Evolutionary conservation across 2,329 filamentous ascomycete species (phyloP), one percentile per base, ranked within the genome.

Genomic region (Xylariaceae sp.): DNA sequence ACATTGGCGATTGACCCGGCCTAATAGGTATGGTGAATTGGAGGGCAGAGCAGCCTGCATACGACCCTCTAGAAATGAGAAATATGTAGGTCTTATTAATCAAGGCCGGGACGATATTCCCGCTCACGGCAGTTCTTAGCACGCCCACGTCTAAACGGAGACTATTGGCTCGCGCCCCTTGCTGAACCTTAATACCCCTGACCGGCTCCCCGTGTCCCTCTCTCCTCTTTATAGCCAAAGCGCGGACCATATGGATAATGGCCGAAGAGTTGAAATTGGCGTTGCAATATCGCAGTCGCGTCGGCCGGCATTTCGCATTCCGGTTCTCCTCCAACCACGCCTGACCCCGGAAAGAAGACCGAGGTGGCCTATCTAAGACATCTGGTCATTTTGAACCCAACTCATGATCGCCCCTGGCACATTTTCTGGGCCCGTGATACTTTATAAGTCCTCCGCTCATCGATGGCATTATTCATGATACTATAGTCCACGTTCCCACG

Each of bases 211-310:
- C n/a, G 42, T 10, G 13, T 10, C 32, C 13, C 32, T 34, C 32
- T 34, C 10, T 10, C 32, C 13, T 34, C 9, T 12, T 34, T 15
- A 34, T 34, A 34, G 32, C 32, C n/a, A 48, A 36, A 26, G 30
- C 44, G 47, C 40, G 19, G 10, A 26, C 12, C 48, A 37, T n/a
- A 18, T 37, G 21, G 22, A n/a, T n/a, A n/a, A n/a, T n/a, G n/a
- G n/a, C n/a, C 19, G 10, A 12, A 21, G 36, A 16, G 34, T 39
- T 32, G 32, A 5, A 49, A 32, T 49, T 9, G 18, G 51, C 16
- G 43, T 57, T 54, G 34, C 55, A 54, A 49, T 47, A 39, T 49
- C 34, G 39, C n/a, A 46, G 47, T 51, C 51, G 44, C 47, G 47
- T 26, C 43, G 39, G 49, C 44, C n/a, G 15, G 16, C 44, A 42